phyloP scores from a whole-genome alignment of 257 asterid species.

The Penstemon barbatus region DNA sequence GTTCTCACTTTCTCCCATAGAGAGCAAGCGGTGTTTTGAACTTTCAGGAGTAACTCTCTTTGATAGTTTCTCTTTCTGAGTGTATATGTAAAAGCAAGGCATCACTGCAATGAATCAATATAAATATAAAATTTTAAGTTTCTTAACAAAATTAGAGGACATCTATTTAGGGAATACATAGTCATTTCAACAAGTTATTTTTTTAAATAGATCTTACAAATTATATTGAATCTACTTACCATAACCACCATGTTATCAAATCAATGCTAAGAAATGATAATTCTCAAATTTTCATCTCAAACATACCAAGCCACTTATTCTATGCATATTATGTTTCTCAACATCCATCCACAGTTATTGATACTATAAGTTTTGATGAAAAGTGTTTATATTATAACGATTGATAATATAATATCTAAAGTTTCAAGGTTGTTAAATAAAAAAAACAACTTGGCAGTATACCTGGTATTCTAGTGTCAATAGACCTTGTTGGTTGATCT shows the following conservation, averaged over 20 bases:
- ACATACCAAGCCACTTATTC: neutral
- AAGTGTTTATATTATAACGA: no score
- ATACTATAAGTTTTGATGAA: no score
- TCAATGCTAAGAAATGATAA: neutral
- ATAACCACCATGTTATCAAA: slow-evolving; percentile 3
- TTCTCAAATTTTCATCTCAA: neutral
- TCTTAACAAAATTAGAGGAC: neutral
- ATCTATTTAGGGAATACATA: neutral
- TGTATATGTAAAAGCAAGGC: slow-evolving; percentile 78
- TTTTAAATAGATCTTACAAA: neutral
- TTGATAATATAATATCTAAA: no score
- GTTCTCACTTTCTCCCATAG: slow-evolving; percentile 40
- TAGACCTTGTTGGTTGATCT: slow-evolving; percentile 34
- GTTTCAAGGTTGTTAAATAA: neutral
- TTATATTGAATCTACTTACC: neutral
- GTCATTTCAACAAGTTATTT: neutral
- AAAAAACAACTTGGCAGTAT: slow-evolving; percentile 1
- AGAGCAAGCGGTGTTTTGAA: slow-evolving; percentile 34
- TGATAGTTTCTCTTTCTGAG: slow-evolving; percentile 57
- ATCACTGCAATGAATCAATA: slow-evolving; percentile 52
- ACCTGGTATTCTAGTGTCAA: slow-evolving; percentile 63
- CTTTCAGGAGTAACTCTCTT: slow-evolving; percentile 36
- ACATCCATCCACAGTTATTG: neutral
- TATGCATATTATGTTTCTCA: neutral
- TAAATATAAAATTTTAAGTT: slow-evolving; percentile 6